Conservation (phyloP, 2,329 filamentous ascomycete species). For the Pseudogymnoascus sp. region DNA sequence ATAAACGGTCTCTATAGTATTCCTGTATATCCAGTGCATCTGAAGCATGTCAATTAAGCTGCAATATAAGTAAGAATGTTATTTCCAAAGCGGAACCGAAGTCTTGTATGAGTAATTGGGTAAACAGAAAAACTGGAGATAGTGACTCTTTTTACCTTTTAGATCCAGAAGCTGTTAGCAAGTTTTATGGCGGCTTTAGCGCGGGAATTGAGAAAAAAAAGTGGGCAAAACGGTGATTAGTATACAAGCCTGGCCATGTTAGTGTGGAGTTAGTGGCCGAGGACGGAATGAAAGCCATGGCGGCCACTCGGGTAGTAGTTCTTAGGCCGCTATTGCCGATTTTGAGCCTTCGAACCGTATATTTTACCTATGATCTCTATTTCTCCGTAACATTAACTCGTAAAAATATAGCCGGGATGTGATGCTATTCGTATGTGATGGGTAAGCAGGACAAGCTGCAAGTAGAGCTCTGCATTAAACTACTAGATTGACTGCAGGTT, state of each 20-base stretch:
- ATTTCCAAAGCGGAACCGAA: not conserved
- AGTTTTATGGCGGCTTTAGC: not conserved
- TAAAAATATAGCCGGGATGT: not conserved
- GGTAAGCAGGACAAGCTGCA: not conserved
- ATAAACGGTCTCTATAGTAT: not conserved
- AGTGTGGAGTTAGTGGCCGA: not conserved
- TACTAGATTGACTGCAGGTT: not conserved
- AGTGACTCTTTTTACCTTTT: slow-evolving; percentile 5
- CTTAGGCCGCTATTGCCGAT: not conserved
- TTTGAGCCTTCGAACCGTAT: not conserved
- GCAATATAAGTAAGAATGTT: not conserved
- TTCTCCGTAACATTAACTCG: not conserved
- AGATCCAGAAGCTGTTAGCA: not conserved
- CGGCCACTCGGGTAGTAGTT: not conserved
- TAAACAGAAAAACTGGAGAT: not conserved
- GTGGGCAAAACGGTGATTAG: not conserved
- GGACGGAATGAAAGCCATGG: not conserved
- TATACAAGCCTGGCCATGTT: not conserved
- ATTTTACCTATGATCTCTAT: not conserved
- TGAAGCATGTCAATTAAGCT: not conserved
- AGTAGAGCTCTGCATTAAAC: not conserved
- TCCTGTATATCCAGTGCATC: not conserved
- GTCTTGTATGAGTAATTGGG: not conserved
- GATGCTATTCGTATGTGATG: not conserved
- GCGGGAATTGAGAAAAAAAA: not conserved